A percentile compares a stretch with the other conserved stretches of the same genome.
Conservation (phyloP, 2,329 filamentous ascomycete genomes). For the Fonsecaea multimorphosa region DNA sequence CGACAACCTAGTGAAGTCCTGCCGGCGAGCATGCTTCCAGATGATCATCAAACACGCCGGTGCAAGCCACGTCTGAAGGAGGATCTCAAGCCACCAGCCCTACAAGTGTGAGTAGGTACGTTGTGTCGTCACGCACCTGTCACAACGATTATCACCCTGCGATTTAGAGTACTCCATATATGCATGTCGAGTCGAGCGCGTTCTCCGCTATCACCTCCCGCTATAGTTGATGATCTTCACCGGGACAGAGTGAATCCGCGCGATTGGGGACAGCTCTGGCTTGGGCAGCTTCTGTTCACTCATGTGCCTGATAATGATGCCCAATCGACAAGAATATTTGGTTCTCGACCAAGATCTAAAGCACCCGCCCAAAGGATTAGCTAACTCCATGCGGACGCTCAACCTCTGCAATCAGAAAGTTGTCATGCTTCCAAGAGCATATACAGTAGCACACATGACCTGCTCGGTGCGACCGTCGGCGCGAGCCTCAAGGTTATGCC, state of each 20-base stretch:
- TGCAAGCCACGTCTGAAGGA: constrained; percentile 12
- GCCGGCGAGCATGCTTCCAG: constrained; percentile 19
- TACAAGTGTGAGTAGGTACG: not conserved
- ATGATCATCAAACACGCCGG: constrained; percentile 24
- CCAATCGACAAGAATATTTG: not conserved
- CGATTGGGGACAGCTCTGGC: not conserved
- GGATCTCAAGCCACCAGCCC: constrained; percentile 21
- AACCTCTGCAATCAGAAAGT: not conserved
- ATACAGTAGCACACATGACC: not conserved
- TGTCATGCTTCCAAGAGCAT: not conserved
- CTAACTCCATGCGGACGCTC: not conserved
- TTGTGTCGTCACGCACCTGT: not conserved
- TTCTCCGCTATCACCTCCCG: not conserved
- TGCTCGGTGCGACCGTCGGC: not conserved
- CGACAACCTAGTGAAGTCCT: constrained; percentile 1
- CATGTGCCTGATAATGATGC: not conserved
- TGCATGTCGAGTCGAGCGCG: not conserved
- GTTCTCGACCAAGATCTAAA: not conserved
- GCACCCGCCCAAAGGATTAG: not conserved
- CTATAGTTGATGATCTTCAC: not conserved
- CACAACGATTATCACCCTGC: not conserved
- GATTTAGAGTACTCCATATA: not conserved
- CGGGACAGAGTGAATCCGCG: not conserved
- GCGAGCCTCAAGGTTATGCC: not conserved
- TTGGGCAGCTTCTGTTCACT: not conserved